Percentiles rank a stretch among this genome's conserved stretches.
These are phyloP conservation scores for Aristolochia fimbriata DNA, from an alignment of 164 flowering plant genomes.

Conservation along the genomic window DNA sequence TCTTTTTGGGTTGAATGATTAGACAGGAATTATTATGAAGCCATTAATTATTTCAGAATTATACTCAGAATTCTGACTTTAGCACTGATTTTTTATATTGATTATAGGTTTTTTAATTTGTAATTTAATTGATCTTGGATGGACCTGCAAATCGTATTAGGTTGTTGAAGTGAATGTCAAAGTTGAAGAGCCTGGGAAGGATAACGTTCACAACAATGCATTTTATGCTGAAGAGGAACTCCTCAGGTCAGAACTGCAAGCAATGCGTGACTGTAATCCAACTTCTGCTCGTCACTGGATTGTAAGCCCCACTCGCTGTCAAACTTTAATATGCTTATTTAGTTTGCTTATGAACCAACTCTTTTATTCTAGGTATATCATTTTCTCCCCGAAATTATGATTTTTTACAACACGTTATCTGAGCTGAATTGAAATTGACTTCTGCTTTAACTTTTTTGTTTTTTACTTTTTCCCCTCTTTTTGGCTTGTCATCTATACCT, in stretches of 20 bases:
- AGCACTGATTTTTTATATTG: not conserved
- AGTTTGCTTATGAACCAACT: too few relatives aligned
- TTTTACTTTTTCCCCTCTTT: too few relatives aligned
- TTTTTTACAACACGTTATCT: not conserved
- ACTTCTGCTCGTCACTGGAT: slow-evolving; percentile 86
- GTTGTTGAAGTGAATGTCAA: slow-evolving; percentile 75
- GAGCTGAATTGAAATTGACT: too few relatives aligned
- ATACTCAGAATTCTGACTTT: not conserved
- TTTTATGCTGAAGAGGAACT: slow-evolving; percentile 79
- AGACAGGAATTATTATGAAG: too few relatives aligned
- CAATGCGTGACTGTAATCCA: slow-evolving; percentile 86
- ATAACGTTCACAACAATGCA: slow-evolving; percentile 78
- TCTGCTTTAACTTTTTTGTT: too few relatives aligned
- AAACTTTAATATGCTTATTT: too few relatives aligned
- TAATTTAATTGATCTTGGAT: not conserved
- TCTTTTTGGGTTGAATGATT: not conserved
- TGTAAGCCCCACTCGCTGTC: slow-evolving; percentile 28
- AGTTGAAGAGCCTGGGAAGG: slow-evolving; percentile 74
- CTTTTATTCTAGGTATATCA: not conserved
- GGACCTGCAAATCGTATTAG: slow-evolving; percentile 18
- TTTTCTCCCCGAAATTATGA: not conserved
- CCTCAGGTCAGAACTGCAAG: slow-evolving; percentile 66
- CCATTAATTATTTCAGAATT: too few relatives aligned
- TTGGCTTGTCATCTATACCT: too few relatives aligned
- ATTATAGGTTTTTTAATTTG: not conserved